Conservation (phyloP, 2,329 filamentous ascomycete genomes). For the Aureobasidium sp. region DNA sequence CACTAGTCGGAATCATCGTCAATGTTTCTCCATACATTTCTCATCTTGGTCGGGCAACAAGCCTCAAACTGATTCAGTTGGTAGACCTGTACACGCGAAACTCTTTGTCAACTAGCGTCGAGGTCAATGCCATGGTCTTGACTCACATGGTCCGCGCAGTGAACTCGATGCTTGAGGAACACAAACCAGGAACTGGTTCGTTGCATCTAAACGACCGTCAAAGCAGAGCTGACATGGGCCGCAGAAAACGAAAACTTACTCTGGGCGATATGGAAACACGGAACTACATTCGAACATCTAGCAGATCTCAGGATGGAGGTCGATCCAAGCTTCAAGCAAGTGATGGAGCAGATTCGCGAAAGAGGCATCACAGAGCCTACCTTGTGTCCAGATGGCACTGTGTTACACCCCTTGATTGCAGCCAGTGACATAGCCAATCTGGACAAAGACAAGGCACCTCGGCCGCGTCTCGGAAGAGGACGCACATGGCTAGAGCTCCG, state of each 20-base stretch:
- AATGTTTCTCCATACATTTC: slow-evolving; percentile 84
- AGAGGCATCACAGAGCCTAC: slow-evolving; percentile 6
- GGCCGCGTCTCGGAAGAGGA: slow-evolving; percentile 9
- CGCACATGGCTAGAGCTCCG: slow-evolving; percentile 22
- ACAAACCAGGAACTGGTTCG: slow-evolving; percentile 32
- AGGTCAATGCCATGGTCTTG: slow-evolving; percentile 77
- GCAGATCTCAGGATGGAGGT: slow-evolving; percentile 8
- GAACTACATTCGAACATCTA: slow-evolving; percentile 10
- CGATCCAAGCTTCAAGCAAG: slow-evolving; percentile 10
- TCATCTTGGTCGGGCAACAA: slow-evolving; percentile 63
- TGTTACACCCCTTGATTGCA: slow-evolving; percentile 6
- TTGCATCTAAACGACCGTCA: not conserved
- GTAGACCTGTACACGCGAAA: slow-evolving; percentile 8
- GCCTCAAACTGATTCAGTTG: slow-evolving; percentile 48
- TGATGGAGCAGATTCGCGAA: slow-evolving; percentile 10
- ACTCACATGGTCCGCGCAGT: slow-evolving; percentile 79
- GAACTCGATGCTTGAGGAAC: slow-evolving; percentile 82
- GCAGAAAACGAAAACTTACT: slow-evolving; percentile 17
- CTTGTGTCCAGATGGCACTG: slow-evolving; percentile 6
- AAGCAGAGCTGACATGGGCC: not conserved
- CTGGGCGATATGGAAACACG: slow-evolving; percentile 16
- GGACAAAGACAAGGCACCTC: slow-evolving; percentile 7
- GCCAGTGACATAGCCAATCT: slow-evolving; percentile 2
- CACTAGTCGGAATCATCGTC: slow-evolving; percentile 83
- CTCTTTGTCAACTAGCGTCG: slow-evolving; percentile 72